Evolutionary conservation across 2,329 filamentous ascomycete species (phyloP), one percentile per base, ranked within the genome.

Genomic region (Colletotrichum scovillei): DNA sequence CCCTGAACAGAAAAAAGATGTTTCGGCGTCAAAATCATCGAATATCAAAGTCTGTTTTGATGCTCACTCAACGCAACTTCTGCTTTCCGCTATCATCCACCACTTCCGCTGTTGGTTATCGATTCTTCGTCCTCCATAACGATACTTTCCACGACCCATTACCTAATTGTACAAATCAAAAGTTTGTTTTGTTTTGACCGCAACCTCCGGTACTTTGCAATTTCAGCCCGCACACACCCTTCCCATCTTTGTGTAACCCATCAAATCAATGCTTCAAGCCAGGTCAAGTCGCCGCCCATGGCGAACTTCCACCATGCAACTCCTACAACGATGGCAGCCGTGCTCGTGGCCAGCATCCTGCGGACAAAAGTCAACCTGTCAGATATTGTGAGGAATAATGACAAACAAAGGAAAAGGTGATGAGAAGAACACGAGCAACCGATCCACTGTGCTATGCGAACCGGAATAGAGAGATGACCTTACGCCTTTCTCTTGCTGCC

Each of bases 401-500:
- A 22, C 38, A 73, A 46, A 52, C 16, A 63, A 69, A 60, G 35
- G 5, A 63, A 60, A 63, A 52, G 46, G 35, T 24, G 38, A 59
- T 57, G 14, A 19, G 42, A 42, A 58, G 57, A 63, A 42, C 16
- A 53, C 59, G 46, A 53, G 42, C 32, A 16, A 22, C 53, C 32
- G 38, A 55, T 63, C 56, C n/a, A 5, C 42, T 55, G 52, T 35
- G 57, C 56, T 62, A 67, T 24, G 35, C 38, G 32, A 64, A 64
- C 35, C 59, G 59, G 59, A 56, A 69, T 24, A 72, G 66, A 67
- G 67, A 55, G 57, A 66, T 65, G 63, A 49, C 72, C 72, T 74
- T 74, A 74, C 72, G 56, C 70, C 70, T 74, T 74, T 73, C 73
- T 68, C 69, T 66, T 69, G 69, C 59, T 74, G 62, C 73, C 58